phyloP scores from a whole-genome alignment of 139 green algal species.

The Micractinium sp. region DNA sequence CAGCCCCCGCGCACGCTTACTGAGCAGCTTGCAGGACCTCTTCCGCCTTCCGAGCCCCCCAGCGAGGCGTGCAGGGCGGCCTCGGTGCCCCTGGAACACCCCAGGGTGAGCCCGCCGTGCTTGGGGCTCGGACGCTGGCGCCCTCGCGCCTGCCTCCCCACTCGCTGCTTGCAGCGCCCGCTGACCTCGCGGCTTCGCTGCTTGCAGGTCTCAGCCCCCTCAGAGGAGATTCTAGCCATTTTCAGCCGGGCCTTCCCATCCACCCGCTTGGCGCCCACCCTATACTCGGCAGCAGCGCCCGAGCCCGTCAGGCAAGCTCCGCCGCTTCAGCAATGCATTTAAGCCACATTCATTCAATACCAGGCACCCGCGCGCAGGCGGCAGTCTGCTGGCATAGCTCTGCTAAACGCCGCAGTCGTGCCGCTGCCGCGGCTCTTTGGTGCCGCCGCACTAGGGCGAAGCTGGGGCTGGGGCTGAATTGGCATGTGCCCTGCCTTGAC shows the following conservation, averaged over 20 bases:
- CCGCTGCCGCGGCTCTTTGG: too few species aligned
- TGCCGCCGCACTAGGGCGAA: too few species aligned
- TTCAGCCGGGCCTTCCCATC: not conserved
- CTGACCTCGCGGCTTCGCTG: too few species aligned
- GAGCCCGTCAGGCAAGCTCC: not conserved
- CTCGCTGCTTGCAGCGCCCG: too few species aligned
- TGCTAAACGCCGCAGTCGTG: not conserved
- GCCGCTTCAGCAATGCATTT: not conserved
- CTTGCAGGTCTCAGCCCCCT: constrained; percentile 3
- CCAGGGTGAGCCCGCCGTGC: not conserved
- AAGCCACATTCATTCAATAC: not conserved
- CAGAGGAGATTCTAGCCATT: constrained; percentile 23
- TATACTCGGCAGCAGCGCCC: not conserved
- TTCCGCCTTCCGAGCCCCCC: not conserved
- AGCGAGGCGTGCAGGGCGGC: not conserved
- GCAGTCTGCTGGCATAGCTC: not conserved
- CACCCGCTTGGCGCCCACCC: not conserved
- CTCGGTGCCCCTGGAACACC: not conserved
- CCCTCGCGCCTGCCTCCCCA: not conserved
- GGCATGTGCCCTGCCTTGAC: not conserved
- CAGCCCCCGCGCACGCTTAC: not conserved
- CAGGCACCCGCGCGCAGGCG: too few species aligned
- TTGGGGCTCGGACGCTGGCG: not conserved
- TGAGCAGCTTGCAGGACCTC: not conserved
- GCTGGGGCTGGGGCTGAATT: not conserved